Base-by-base conservation (phyloP, 2,329 filamentous ascomycete species). In the Hymenoscyphus scutula region DNA sequence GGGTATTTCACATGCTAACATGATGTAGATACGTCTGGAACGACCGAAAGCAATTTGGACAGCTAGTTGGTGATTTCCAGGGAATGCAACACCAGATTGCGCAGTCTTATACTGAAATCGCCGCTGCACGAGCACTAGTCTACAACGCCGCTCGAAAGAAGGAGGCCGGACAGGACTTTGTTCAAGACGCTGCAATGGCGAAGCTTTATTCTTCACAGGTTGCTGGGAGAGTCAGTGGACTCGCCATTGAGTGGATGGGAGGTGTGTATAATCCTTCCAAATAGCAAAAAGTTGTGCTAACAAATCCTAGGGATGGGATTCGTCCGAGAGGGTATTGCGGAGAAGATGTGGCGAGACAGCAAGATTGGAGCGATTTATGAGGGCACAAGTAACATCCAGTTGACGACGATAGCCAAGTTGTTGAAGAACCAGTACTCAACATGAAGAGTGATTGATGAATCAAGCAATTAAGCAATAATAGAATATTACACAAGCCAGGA, bases 71-170 rank as follows among this genome's bases (percentile, higher is more conserved):
- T 73, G 91, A 96, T 76, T 99, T 99, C 84, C 95, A 99, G 79
- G 93, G 92, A 72, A 98, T 99, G 95, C 94, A 98, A 80, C 93
- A 97, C 81, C 95, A 99, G 81, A 89, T 99, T 67, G 95, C 95
- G 1, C 95, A 99, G 79, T 89, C 92, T 1, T 98, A 94, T 80
- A 91, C 90, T 27, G 95, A 99, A 76, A 97, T 99, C 74, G 82
- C 87, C 61, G 95, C 95, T 32, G 95, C 95, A 0, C 88, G 95
- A 58, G 92, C 92, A 8, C 83, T 99, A 25, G 92, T 99, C 60
- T 99, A 90, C 84, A 99, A 98, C 73, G 95, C 95, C 2, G 89
- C 95, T 1, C 88, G 95, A 73, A 97, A 96, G 85, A 99, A 98
- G 89, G 95, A 99, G 79, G 91, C 92, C 0, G 95, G 95, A 55